Percentiles rank a stretch among this genome's conserved stretches.
Conservation (phyloP, 176 grass and related monocot genomes). For the Elaeis guineensis region DNA sequence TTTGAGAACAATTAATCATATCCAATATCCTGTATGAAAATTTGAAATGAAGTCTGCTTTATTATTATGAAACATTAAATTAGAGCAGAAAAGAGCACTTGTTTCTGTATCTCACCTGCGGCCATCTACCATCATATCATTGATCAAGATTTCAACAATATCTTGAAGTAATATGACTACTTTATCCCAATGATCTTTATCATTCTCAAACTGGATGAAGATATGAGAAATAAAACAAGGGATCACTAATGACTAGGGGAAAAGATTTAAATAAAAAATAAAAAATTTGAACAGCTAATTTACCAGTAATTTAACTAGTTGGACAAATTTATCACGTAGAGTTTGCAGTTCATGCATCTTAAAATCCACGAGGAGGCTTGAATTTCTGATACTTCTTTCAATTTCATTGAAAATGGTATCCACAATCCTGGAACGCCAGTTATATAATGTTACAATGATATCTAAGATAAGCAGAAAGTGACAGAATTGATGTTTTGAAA, state of each 20-base stretch:
- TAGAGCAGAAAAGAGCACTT: neutral
- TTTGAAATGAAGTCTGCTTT: constrained; percentile 14
- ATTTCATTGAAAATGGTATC: constrained; percentile 51
- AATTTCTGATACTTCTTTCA: constrained; percentile 55
- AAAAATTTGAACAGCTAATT: constrained; percentile 9
- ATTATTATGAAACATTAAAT: constrained; percentile 5
- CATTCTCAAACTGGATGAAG: constrained; percentile 52
- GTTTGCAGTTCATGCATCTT: constrained; percentile 56
- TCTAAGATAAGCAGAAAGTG: neutral
- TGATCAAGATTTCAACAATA: constrained; percentile 75
- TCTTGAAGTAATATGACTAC: constrained; percentile 87
- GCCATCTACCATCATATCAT: constrained; percentile 82
- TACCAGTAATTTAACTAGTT: constrained; percentile 68
- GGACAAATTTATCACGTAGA: constrained; percentile 49
- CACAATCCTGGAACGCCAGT: constrained; percentile 56
- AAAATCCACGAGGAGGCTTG: constrained; percentile 63
- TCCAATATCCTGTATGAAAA: constrained; percentile 63
- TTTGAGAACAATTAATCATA: constrained; percentile 46
- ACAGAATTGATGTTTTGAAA: too few relatives aligned
- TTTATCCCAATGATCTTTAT: constrained; percentile 46
- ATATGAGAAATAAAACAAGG: constrained; percentile 13
- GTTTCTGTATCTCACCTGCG: constrained; percentile 45
- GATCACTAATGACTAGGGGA: constrained; percentile 4
- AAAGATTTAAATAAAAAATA: neutral
- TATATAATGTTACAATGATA: constrained; percentile 1